Conservation (phyloP, 129 eudicot species). For the Oenanthe sinensis region DNA sequence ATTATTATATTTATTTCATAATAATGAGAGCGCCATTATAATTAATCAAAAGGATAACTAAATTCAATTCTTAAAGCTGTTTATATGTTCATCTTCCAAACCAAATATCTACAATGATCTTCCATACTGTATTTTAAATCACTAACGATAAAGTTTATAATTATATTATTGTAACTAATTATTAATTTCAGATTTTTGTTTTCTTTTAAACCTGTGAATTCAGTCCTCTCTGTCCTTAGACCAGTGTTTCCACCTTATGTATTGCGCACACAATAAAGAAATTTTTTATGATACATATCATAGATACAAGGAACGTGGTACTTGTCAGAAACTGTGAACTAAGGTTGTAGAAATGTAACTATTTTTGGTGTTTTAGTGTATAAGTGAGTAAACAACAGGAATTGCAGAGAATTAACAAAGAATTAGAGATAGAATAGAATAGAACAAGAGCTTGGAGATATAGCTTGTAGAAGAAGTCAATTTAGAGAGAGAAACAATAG, state of each 20-base stretch:
- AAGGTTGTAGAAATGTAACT: too few species aligned
- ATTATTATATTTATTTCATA: neutral
- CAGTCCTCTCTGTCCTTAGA: neutral
- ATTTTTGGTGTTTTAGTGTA: too few species aligned
- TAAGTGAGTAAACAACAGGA: too few species aligned
- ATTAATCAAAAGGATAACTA: neutral
- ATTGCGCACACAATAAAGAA: neutral
- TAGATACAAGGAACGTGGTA: too few species aligned
- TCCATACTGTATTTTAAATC: neutral
- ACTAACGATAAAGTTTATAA: neutral
- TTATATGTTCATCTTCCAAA: neutral
- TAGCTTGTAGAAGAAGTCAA: too few species aligned
- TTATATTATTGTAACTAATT: neutral
- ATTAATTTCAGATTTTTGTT: neutral
- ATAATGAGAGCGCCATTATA: neutral
- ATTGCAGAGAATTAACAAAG: too few species aligned
- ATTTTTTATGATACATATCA: neutral
- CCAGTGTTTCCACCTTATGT: neutral
- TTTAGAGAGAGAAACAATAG: too few species aligned
- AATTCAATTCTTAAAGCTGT: neutral
- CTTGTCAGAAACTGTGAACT: too few species aligned
- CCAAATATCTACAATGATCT: neutral
- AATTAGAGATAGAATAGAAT: too few species aligned
- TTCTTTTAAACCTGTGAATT: neutral
- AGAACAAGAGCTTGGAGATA: too few species aligned